A percentile compares a stretch with the other conserved stretches of the same genome.
Evolutionary conservation across 116 monocot species (phyloP).

Genomic region (Papilionanthe hybrid): DNA sequence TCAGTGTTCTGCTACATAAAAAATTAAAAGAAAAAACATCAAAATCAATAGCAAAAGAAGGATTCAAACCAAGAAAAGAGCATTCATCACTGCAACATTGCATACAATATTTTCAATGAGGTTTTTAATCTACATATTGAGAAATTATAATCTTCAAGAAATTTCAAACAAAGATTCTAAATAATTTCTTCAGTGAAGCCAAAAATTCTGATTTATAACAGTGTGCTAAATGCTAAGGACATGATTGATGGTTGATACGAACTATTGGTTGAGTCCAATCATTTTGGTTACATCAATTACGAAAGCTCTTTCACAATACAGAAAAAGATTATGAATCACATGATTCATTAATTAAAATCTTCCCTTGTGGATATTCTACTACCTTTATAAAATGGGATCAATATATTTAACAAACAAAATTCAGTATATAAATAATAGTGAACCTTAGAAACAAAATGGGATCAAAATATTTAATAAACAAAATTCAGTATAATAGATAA

Average conservation of each 20-base stretch:
- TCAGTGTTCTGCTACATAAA: slow-evolving; percentile 49
- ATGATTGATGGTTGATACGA: not conserved
- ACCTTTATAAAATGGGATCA: not conserved
- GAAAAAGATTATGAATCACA: not conserved
- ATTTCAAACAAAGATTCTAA: not conserved
- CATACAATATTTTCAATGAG: not conserved
- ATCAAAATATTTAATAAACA: too few species aligned
- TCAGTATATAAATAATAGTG: not conserved
- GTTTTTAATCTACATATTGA: not conserved
- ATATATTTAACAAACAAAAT: not conserved
- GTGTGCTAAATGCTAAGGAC: not conserved
- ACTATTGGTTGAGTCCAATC: not conserved
- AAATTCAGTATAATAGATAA: too few species aligned
- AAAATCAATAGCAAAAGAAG: slow-evolving; percentile 4
- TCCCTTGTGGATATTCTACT: not conserved
- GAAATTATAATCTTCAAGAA: not conserved
- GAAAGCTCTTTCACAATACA: not conserved
- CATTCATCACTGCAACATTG: not conserved
- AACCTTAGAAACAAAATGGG: too few species aligned
- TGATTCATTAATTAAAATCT: not conserved
- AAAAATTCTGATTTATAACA: not conserved
- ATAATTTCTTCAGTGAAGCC: not conserved
- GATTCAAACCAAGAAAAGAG: not conserved
- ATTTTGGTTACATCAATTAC: not conserved
- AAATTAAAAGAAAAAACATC: slow-evolving; percentile 1